Evolutionary conservation across 129 eudicot species (phyloP), one percentile per base, ranked within the genome.

Genomic region (Chrysanthemum lavandulifolium): DNA sequence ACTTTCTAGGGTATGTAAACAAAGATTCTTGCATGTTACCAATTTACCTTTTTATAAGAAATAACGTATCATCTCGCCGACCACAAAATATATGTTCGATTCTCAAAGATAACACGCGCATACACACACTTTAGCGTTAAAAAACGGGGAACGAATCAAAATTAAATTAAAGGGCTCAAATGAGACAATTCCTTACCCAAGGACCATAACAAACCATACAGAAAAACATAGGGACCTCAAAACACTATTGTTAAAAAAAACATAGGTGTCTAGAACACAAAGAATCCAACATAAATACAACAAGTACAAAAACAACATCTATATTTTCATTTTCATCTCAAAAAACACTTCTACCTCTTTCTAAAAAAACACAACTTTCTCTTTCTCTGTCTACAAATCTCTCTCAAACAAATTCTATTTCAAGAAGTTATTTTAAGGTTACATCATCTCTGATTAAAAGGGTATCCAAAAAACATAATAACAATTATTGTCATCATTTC

Each of bases 391-490:
- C 67, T 76, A 10, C 61, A 11, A 47, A 9, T 81, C 79, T 53
- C 59, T 62, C 54, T 74, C 76, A 67, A 67, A 21, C 45, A 19
- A 73, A n/a, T 45, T 74, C 81, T 59, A 68, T 73, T 76, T 75
- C 64, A 54, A 40, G 48, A 47, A 67, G 64, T 54, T 25, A n/a
- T 76, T 57, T 67, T 69, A 52, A 74, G 83, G 69, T 68, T 67
- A 77, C 78, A 74, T 73, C 80, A 72, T 72, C 82, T 73, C 51
- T 31, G 77, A 75, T 53, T 40, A 53, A 64, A 54, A 66, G 53
- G 71, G 71, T 63, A 16, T 50, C 25, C 76, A 81, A 65, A 33
- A 56, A 61, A 61, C n/a, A 54, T 67, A 68, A 73, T 70, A 68
- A 75, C 75, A 67, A 73, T 69, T 69, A 36, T 36, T 36, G 1